Evolutionary conservation across 2,329 filamentous ascomycete species (phyloP).

Genomic region (Orbilia ellipsospora): DNA sequence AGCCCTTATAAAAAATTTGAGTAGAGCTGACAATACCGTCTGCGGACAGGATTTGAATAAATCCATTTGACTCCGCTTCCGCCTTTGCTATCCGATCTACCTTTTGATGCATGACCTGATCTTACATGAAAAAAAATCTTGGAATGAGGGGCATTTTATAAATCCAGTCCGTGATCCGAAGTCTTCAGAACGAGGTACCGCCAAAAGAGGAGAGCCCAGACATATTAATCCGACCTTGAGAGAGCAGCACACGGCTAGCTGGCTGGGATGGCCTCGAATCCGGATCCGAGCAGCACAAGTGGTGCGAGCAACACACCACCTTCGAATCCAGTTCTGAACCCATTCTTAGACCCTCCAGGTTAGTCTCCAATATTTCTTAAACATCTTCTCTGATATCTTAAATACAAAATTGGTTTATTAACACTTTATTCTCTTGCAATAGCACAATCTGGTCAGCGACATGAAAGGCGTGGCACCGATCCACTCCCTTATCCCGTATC

Average conservation of each 20-base stretch:
- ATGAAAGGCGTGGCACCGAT: constrained; percentile 47
- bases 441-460: constrained; percentile 37
- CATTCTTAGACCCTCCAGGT: constrained; percentile 47
- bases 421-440: background rate
- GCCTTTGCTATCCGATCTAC: too few species aligned
- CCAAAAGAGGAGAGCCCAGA: too few species aligned
- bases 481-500: constrained; percentile 49
- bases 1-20: too few species aligned
- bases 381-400: background rate
- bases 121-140: too few species aligned
- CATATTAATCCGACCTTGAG: too few species aligned
- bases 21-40: too few species aligned
- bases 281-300: constrained; percentile 17
- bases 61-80: too few species aligned
- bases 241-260: background rate
- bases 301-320: constrained; percentile 28
- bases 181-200: too few species aligned
- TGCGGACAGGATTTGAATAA: too few species aligned
- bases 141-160: too few species aligned
- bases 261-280: constrained; percentile 49
- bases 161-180: too few species aligned
- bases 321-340: constrained; percentile 27
- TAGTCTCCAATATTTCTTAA: background rate
- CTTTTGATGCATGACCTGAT: too few species aligned
- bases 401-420: background rate